phyloP scores from a whole-genome alignment of 495 filamentous ascomycete species.

The Hypomontagnella monticulosa region DNA sequence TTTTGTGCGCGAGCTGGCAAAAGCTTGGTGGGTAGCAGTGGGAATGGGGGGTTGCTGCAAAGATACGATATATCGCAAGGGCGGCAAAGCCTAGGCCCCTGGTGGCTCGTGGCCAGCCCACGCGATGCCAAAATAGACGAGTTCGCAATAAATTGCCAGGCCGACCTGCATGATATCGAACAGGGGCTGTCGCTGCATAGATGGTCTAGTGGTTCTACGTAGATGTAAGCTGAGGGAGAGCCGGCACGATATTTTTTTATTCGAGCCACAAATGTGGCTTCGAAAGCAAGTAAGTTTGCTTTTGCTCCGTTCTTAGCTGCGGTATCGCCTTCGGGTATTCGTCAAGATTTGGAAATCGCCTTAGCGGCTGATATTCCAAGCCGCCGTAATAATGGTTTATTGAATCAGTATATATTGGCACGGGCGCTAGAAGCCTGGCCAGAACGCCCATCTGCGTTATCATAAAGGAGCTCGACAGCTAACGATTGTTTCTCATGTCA shows the following conservation, averaged over 20 bases:
- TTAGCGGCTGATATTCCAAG: too few relatives aligned
- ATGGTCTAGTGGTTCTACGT: neutral
- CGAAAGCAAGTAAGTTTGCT: constrained; percentile 18
- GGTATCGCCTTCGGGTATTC: too few relatives aligned
- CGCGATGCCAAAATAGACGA: constrained; percentile 22
- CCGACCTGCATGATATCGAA: constrained; percentile 28
- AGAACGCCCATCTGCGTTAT: too few relatives aligned
- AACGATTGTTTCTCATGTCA: too few relatives aligned
- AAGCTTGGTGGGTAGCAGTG: constrained; percentile 28
- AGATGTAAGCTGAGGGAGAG: neutral
- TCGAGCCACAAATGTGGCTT: constrained; percentile 6
- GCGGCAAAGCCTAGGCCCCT: constrained; percentile 29
- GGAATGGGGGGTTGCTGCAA: constrained; percentile 26
- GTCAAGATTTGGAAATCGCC: too few relatives aligned
- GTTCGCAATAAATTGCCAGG: constrained; percentile 25
- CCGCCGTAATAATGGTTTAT: too few relatives aligned
- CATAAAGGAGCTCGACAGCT: too few relatives aligned
- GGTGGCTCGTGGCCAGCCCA: constrained; percentile 15
- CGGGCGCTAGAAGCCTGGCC: too few relatives aligned
- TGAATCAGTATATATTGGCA: too few relatives aligned
- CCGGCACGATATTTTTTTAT: neutral
- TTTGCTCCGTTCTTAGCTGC: neutral
- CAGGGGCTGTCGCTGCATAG: constrained; percentile 13
- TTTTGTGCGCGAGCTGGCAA: constrained; percentile 22
- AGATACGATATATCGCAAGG: constrained; percentile 22